Conservation (phyloP, 2,329 filamentous ascomycete genomes). For the Triangularia verruculosa region DNA sequence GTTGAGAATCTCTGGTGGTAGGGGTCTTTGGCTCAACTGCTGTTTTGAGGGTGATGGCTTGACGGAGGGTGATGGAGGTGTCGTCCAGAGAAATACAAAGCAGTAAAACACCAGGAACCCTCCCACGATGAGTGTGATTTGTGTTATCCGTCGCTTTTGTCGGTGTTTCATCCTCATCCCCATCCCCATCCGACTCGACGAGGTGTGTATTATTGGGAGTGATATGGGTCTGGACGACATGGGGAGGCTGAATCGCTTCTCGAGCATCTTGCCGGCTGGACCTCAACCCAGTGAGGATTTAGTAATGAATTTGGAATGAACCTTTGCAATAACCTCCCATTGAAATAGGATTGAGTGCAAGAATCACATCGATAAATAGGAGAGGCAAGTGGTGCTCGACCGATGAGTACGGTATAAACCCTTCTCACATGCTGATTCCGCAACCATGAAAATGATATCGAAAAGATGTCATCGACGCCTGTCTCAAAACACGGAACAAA, state of each 20-base stretch:
- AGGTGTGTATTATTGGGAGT: not conserved
- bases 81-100: slow-evolving; percentile 25
- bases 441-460: not conserved
- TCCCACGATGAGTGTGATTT: slow-evolving; percentile 23
- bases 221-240: not conserved
- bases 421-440: not conserved
- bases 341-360: not conserved
- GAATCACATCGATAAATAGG: not conserved
- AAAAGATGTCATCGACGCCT: not conserved
- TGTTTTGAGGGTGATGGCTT: not conserved
- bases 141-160: slow-evolving; percentile 26
- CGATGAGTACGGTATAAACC: not conserved
- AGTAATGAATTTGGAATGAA: too few species aligned
- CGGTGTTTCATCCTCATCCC: slow-evolving; percentile 9
- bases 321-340: too few species aligned
- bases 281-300: not conserved
- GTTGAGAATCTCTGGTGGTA: slow-evolving; percentile 28
- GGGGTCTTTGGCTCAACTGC: not conserved
- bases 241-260: slow-evolving; percentile 11
- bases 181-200: slow-evolving; percentile 16
- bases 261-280: slow-evolving; percentile 18
- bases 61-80: not conserved
- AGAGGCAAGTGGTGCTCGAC: not conserved
- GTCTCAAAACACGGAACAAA: not conserved
- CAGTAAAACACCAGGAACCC: slow-evolving; percentile 27